These are phyloP conservation scores for Phytophthora uliginosa DNA, from an alignment of 352 stramenopile genomes.

Conservation along the genomic window DNA sequence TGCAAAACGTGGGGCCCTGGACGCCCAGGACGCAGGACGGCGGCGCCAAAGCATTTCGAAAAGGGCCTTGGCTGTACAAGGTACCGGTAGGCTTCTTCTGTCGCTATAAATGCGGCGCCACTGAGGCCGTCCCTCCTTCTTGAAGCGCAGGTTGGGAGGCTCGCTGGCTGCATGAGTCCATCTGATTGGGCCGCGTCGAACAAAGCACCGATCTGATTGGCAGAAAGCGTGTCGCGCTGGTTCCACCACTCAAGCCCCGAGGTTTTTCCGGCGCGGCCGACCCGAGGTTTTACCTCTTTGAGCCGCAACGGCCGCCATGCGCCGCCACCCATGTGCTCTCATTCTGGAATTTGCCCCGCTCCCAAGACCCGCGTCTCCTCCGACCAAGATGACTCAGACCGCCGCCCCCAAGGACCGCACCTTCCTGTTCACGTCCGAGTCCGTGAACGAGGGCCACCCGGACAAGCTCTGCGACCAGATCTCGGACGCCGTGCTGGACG, in stretches of 20 bases:
- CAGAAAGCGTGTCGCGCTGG: slow-evolving; percentile 28
- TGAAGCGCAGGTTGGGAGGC: neutral
- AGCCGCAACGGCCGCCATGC: neutral
- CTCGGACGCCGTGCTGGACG: slow-evolving; percentile 99
- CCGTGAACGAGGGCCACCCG: slow-evolving; percentile 99
- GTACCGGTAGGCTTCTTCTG: neutral
- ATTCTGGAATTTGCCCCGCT: slow-evolving; percentile 65
- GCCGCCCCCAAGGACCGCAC: slow-evolving; percentile 64
- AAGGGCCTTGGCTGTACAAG: no score
- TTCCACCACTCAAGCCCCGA: slow-evolving; percentile 33
- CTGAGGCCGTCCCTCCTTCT: neutral
- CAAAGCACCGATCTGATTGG: slow-evolving; percentile 33
- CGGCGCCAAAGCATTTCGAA: neutral
- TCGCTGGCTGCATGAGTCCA: neutral
- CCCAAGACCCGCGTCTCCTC: slow-evolving; percentile 6
- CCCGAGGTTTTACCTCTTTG: slow-evolving; percentile 34
- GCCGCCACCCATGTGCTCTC: slow-evolving; percentile 21
- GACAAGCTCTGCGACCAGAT: slow-evolving; percentile 99
- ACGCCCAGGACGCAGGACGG: neutral
- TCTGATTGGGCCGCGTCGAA: slow-evolving; percentile 31
- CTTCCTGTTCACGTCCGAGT: slow-evolving; percentile 99
- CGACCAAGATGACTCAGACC: slow-evolving; percentile 68
- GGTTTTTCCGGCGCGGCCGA: slow-evolving; percentile 34
- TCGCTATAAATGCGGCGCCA: slow-evolving; percentile 1
- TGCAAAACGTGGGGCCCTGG: neutral